Conservation (phyloP, 2,329 filamentous ascomycete species). For the Botrytis fragariae region DNA sequence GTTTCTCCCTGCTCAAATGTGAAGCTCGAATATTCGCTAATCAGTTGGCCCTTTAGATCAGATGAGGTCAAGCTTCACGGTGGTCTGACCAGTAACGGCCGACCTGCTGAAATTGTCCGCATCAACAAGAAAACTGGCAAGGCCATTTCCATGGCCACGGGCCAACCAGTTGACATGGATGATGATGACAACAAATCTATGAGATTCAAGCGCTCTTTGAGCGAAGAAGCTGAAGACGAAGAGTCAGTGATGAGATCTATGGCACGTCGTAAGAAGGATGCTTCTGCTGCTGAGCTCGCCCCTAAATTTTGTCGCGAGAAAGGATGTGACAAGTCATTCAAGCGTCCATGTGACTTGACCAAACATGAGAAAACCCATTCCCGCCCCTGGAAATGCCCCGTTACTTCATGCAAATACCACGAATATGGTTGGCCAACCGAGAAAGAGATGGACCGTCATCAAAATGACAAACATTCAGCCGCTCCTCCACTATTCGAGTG, state of each 20-base stretch:
- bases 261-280: conserved; percentile 93
- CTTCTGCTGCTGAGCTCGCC: conserved; percentile 77
- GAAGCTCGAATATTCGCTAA: conserved; percentile 27
- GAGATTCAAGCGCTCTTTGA: conserved; percentile 64
- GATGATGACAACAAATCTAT: conserved; percentile 49
- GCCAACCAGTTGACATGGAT: conserved; percentile 59
- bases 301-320: conserved; percentile 73
- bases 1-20: neutral
- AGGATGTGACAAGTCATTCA: conserved; percentile 87
- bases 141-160: conserved; percentile 72
- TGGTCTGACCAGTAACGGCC: conserved; percentile 77
- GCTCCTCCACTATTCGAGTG: conserved; percentile 82
- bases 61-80: conserved; percentile 80
- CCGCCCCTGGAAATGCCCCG: conserved; percentile 89
- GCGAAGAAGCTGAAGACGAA: conserved; percentile 71
- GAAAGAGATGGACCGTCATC: conserved; percentile 93
- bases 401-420: conserved; percentile 83
- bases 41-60: conserved; percentile 44
- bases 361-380: conserved; percentile 99
- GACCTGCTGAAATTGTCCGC: conserved; percentile 79
- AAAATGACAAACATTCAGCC: conserved; percentile 91
- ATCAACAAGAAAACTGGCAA: conserved; percentile 72
- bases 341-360: conserved; percentile 92
- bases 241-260: conserved; percentile 86
- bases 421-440: conserved; percentile 92